Conservation (phyloP, 2,329 filamentous ascomycete genomes). For the Pseudogymnoascus sp. region DNA sequence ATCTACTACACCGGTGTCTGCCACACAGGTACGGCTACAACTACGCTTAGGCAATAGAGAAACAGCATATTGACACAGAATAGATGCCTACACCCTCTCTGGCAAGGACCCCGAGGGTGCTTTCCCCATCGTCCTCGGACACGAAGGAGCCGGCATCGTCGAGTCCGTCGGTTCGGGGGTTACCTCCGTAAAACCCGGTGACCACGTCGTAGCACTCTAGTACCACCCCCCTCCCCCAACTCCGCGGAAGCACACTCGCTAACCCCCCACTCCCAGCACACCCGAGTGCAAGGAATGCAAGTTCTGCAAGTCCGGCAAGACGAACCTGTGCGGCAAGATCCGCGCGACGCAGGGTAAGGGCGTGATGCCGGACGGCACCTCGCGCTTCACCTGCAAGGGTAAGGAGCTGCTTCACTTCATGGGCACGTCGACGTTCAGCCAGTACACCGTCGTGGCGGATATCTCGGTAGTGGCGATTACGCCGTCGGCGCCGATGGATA, state of each 20-base stretch:
- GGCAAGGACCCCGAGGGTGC: conserved; percentile 96
- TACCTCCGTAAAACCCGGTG: conserved; percentile 86
- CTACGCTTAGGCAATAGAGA: conserved; percentile 12
- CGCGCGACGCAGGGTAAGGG: conserved; percentile 91
- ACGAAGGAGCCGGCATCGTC: conserved; percentile 86
- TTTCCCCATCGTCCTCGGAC: conserved; percentile 81
- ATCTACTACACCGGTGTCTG: conserved; percentile 98
- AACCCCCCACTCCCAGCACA: conserved; percentile 50
- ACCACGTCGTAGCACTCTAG: conserved; percentile 87
- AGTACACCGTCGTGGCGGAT: conserved; percentile 97
- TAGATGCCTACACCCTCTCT: conserved; percentile 87
- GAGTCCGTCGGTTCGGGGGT: conserved; percentile 93
- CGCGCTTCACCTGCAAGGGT: conserved; percentile 89
- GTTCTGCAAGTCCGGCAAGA: conserved; percentile 99
- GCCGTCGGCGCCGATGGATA: conserved; percentile 85
- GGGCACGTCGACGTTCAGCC: conserved; percentile 97
- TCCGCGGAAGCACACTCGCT: conserved; percentile 5
- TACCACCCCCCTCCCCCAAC: conserved; percentile 36
- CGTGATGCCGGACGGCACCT: conserved; percentile 94
- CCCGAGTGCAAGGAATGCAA: conserved; percentile 98
- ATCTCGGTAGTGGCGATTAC: conserved; percentile 96
- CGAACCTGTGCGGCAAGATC: conserved; percentile 98
- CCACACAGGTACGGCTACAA: conserved; percentile 67
- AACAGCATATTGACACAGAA: not conserved
- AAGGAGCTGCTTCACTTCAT: conserved; percentile 97